Conservation (phyloP, 148 eudicot species). For the Silene latifolia region DNA sequence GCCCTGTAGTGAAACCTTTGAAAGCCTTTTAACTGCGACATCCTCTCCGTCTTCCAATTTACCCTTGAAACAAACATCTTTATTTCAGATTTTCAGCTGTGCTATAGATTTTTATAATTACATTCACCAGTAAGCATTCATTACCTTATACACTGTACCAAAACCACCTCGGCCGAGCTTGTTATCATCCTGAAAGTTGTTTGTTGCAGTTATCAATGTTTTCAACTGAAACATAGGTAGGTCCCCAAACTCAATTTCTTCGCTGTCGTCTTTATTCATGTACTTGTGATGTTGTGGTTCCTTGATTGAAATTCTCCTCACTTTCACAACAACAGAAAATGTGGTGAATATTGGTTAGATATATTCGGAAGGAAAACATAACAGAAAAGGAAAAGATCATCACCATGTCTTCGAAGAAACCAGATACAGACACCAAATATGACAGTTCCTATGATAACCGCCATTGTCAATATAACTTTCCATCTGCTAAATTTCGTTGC, state of each 20-base stretch:
- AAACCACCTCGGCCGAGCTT: constrained; percentile 59
- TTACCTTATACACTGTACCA: constrained; percentile 49
- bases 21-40: constrained; percentile 39
- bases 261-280: background rate
- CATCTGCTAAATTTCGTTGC: constrained; percentile 21
- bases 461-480: constrained; percentile 8
- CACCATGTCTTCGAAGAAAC: constrained; percentile 24
- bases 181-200: constrained; percentile 26
- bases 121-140: background rate
- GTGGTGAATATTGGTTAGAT: background rate
- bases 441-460: constrained; percentile 21
- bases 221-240: constrained; percentile 35
- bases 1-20: constrained; percentile 37
- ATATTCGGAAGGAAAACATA: background rate
- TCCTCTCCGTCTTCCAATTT: constrained; percentile 27
- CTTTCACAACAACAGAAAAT: background rate
- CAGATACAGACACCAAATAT: constrained; percentile 9
- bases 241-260: constrained; percentile 26
- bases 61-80: constrained; percentile 24
- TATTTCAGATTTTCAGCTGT: background rate
- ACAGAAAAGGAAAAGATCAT: background rate
- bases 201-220: constrained; percentile 37
- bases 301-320: background rate
- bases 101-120: background rate
- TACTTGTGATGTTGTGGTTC: background rate